phyloP scores from a whole-genome alignment of 805 yeast genomes.

The Candida parachauliodes region DNA sequence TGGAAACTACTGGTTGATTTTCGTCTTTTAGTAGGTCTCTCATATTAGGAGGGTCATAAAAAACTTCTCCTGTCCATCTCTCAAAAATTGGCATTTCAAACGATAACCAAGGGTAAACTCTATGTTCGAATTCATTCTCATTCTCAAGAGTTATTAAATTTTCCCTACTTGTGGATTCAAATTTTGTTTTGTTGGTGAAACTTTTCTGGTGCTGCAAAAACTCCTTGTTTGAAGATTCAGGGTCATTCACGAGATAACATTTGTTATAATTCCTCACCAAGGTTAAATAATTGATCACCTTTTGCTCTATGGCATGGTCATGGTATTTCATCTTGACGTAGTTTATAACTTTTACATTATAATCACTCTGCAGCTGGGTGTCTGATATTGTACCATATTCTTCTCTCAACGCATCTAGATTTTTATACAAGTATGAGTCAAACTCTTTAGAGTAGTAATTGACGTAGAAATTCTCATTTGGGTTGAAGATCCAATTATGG shows the following conservation, averaged over 20 bases:
- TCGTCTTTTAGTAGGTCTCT: too few species aligned
- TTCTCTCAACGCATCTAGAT: constrained; percentile 15
- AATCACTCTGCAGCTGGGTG: background rate
- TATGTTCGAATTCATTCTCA: constrained; percentile 23
- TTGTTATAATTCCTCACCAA: constrained; percentile 41
- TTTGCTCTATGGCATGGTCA: constrained; percentile 18
- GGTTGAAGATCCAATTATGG: constrained; percentile 42
- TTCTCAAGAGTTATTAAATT: background rate
- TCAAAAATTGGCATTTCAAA: constrained; percentile 35
- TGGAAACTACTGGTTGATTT: background rate
- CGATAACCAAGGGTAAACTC: constrained; percentile 41
- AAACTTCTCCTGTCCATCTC: constrained; percentile 37
- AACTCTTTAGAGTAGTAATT: constrained; percentile 21
- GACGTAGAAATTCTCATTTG: constrained; percentile 16
- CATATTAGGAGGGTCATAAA: constrained; percentile 21
- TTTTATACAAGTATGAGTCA: constrained; percentile 19
- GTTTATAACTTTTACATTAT: background rate
- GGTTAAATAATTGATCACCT: constrained; percentile 40
- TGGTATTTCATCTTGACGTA: constrained; percentile 12
- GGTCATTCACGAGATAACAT: constrained; percentile 30
- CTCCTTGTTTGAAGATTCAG: background rate
- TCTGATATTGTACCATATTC: constrained; percentile 3
- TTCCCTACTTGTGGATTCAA: background rate
- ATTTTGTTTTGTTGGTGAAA: constrained; percentile 7
- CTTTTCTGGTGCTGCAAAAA: background rate